Evolutionary conservation across 805 yeast species (phyloP).

Genomic region (Ogataea wickerhamii): DNA sequence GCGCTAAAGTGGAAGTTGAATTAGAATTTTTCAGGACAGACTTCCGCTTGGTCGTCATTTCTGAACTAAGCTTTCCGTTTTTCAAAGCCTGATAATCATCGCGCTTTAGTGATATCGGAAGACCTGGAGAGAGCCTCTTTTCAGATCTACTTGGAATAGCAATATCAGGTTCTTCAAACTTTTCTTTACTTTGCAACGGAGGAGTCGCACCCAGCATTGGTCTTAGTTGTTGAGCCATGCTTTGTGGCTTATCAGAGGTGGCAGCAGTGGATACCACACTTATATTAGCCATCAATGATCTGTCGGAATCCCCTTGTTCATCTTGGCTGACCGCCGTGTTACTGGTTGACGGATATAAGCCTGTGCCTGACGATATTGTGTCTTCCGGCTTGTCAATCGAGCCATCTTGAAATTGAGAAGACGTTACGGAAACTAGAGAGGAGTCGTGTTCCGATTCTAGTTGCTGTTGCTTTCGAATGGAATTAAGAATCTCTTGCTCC

Average conservation of each 20-base stretch:
- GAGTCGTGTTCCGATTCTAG: slow-evolving; percentile 16
- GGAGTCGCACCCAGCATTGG: slow-evolving; percentile 34
- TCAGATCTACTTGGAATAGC: slow-evolving; percentile 34
- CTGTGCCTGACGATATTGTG: neutral
- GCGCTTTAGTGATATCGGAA: slow-evolving; percentile 6
- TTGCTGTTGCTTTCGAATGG: slow-evolving; percentile 20
- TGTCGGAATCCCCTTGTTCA: slow-evolving; percentile 6
- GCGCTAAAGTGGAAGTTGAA: slow-evolving; percentile 16
- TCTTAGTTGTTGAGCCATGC: slow-evolving; percentile 48
- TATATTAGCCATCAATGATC: slow-evolving; percentile 5
- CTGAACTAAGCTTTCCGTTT: slow-evolving; percentile 2
- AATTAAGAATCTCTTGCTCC: slow-evolving; percentile 28
- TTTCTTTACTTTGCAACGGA: slow-evolving; percentile 6
- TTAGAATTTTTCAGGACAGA: slow-evolving; percentile 46
- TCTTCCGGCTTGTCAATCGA: neutral
- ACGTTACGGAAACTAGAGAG: slow-evolving; percentile 18
- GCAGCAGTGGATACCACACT: slow-evolving; percentile 8
- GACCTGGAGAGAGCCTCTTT: slow-evolving; percentile 21
- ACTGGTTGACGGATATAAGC: neutral
- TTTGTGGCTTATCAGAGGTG: slow-evolving; percentile 12
- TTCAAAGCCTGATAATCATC: slow-evolving; percentile 1
- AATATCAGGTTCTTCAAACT: slow-evolving; percentile 9
- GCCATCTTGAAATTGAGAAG: slow-evolving; percentile 11
- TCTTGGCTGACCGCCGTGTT: slow-evolving; percentile 11
- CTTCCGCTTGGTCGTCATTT: slow-evolving; percentile 28